Conservation (phyloP, 257 asterid genomes). For the Primulina eburnea region DNA sequence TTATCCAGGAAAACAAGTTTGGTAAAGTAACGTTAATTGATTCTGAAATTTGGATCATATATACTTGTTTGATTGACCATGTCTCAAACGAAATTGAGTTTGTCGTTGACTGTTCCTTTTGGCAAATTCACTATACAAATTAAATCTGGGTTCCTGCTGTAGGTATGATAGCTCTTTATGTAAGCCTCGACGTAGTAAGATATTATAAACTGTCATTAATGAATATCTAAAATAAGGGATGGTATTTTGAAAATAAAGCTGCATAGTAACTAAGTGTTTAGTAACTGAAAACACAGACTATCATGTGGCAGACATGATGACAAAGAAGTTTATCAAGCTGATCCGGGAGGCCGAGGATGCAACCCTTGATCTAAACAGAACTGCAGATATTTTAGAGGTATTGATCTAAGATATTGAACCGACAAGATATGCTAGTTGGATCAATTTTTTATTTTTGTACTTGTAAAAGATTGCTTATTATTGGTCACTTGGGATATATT, state of each 20-base stretch:
- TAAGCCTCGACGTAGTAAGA: slow-evolving; percentile 27
- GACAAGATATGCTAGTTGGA: slow-evolving; percentile 2
- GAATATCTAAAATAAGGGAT: not conserved
- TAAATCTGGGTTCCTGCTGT: slow-evolving; percentile 36
- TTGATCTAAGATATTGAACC: not conserved
- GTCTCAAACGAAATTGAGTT: slow-evolving; percentile 15
- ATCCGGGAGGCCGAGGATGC: slow-evolving; percentile 59
- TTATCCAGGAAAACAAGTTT: slow-evolving; percentile 32
- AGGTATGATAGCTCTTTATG: slow-evolving; percentile 78
- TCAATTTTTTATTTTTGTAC: not conserved
- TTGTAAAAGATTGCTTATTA: slow-evolving; percentile 3
- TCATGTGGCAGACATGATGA: slow-evolving; percentile 60
- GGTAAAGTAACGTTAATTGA: slow-evolving; percentile 34
- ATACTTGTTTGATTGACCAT: slow-evolving; percentile 5
- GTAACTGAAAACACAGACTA: not conserved
- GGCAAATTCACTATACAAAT: slow-evolving; percentile 51
- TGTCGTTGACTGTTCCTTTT: slow-evolving; percentile 20
- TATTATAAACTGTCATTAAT: slow-evolving; percentile 9
- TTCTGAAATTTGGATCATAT: not conserved
- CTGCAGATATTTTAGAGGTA: slow-evolving; percentile 66
- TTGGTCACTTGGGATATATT: slow-evolving; percentile 4
- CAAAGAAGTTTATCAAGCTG: slow-evolving; percentile 65
- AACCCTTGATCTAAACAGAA: slow-evolving; percentile 65
- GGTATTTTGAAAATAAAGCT: slow-evolving; percentile 1
- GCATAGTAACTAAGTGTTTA: slow-evolving; percentile 4